A percentile compares a stretch with the other conserved stretches of the same genome.
Conservation (phyloP, 2,329 filamentous ascomycete species). For the Didymella pomorum region DNA sequence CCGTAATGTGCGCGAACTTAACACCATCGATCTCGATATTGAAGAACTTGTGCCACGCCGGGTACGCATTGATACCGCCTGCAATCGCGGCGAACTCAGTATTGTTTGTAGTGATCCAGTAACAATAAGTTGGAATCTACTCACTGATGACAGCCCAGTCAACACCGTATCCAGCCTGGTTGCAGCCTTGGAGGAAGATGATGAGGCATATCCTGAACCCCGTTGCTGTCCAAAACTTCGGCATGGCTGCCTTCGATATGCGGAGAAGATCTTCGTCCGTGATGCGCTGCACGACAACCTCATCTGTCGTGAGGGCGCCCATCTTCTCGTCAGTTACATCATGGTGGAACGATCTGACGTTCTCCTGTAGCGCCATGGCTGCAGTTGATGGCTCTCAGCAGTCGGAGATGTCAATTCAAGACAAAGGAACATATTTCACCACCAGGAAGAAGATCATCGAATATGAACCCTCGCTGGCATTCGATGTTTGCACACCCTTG, state of each 20-base stretch:
- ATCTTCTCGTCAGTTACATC: constrained; percentile 24
- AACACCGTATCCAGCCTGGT: constrained; percentile 59
- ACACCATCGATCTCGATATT: constrained; percentile 51
- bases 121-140: neutral
- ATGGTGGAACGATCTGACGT: constrained; percentile 22
- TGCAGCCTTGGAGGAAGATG: constrained; percentile 58
- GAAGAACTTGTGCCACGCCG: constrained; percentile 56
- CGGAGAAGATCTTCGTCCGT: constrained; percentile 57
- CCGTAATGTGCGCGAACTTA: constrained; percentile 53
- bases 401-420: neutral
- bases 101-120: neutral
- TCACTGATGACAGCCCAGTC: constrained; percentile 59
- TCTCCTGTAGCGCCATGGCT: constrained; percentile 16
- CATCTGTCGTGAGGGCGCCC: constrained; percentile 50
- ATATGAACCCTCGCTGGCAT: neutral
- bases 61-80: constrained; percentile 54
- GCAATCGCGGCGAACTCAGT: neutral
- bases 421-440: neutral
- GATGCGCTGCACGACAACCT: constrained; percentile 56
- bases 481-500: neutral
- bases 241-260: constrained; percentile 54
- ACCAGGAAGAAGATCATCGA: neutral
- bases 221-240: constrained; percentile 51
- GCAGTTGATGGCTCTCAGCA: neutral
- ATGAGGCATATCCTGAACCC: constrained; percentile 54